Percentiles rank a stretch among this genome's conserved stretches.
Evolutionary conservation across 1,284 basidiomycete species (phyloP).

Genomic region (Fereydounia khargensis): DNA sequence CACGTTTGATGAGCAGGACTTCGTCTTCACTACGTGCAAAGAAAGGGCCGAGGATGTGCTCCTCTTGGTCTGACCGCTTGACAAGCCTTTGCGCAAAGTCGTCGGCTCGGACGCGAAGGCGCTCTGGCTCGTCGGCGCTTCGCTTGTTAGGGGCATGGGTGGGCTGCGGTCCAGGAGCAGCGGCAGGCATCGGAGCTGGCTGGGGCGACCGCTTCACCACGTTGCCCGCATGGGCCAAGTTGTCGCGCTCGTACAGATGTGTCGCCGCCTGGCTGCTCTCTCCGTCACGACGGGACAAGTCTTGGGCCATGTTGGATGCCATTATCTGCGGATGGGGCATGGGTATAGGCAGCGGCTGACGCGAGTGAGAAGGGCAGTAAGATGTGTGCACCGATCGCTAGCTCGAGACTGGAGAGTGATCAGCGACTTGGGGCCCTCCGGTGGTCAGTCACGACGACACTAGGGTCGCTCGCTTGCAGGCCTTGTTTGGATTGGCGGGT

Average conservation of each 20-base stretch:
- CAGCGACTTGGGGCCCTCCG: too few relatives aligned
- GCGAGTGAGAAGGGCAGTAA: too few relatives aligned
- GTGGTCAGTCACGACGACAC: too few relatives aligned
- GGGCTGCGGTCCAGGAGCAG: slow-evolving; percentile 13
- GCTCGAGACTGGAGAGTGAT: too few relatives aligned
- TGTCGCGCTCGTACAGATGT: neutral
- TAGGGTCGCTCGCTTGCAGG: too few relatives aligned
- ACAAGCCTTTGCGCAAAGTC: slow-evolving; percentile 8
- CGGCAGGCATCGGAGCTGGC: slow-evolving; percentile 7
- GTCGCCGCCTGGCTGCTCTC: too few relatives aligned
- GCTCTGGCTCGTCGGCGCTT: slow-evolving; percentile 19
- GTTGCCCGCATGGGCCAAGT: neutral
- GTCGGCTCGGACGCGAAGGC: slow-evolving; percentile 6
- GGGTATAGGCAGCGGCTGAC: too few relatives aligned
- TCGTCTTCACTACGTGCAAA: slow-evolving; percentile 28
- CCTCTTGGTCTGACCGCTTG: slow-evolving; percentile 2
- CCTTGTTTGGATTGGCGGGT: too few relatives aligned
- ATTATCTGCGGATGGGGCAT: too few relatives aligned
- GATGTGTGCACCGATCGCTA: too few relatives aligned
- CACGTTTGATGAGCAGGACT: slow-evolving; percentile 17
- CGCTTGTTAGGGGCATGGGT: slow-evolving; percentile 22
- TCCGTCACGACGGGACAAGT: too few relatives aligned
- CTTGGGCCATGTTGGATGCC: too few relatives aligned
- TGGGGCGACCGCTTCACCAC: neutral
- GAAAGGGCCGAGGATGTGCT: slow-evolving; percentile 30